Percentiles rank a stretch among this genome's conserved stretches.
phyloP scores from a whole-genome alignment of 768 basidiomycete species.

The Xanthoconium stramineum region DNA sequence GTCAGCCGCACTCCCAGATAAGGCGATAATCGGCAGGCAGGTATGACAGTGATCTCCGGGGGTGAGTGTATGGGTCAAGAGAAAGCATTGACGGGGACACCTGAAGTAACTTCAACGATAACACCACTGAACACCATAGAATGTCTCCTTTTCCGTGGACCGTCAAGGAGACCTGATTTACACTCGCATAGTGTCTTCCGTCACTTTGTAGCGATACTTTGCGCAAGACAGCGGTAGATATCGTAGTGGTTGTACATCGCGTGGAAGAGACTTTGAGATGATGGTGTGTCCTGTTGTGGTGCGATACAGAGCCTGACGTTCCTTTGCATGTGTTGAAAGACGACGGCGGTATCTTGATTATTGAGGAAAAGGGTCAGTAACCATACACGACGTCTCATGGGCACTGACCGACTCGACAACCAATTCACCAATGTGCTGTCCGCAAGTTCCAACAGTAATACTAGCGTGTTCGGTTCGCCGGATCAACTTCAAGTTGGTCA shows the following conservation, averaged over 20 bases:
- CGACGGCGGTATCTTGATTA: conserved; percentile 52
- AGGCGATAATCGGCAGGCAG: too few species aligned
- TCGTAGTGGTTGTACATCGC: conserved; percentile 21
- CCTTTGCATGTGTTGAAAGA: background rate
- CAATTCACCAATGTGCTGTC: conserved; percentile 61
- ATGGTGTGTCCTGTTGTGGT: conserved; percentile 63
- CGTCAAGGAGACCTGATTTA: too few species aligned
- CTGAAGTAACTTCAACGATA: too few species aligned
- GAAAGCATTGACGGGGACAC: too few species aligned
- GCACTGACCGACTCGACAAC: conserved; percentile 51
- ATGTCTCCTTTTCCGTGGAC: too few species aligned
- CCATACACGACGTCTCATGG: background rate
- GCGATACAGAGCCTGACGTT: conserved; percentile 24
- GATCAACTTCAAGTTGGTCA: conserved; percentile 52
- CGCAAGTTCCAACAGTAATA: conserved; percentile 61
- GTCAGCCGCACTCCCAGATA: too few species aligned
- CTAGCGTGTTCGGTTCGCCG: conserved; percentile 39
- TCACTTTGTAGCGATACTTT: too few species aligned
- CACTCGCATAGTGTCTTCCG: too few species aligned
- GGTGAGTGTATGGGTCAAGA: too few species aligned
- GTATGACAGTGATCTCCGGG: too few species aligned
- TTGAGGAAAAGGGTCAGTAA: background rate
- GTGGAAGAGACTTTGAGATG: conserved; percentile 61
- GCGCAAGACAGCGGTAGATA: too few species aligned
- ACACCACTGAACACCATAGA: too few species aligned